phyloP scores from a whole-genome alignment of 176 grass and related monocot genomes.

The Elymus sibiricus region DNA sequence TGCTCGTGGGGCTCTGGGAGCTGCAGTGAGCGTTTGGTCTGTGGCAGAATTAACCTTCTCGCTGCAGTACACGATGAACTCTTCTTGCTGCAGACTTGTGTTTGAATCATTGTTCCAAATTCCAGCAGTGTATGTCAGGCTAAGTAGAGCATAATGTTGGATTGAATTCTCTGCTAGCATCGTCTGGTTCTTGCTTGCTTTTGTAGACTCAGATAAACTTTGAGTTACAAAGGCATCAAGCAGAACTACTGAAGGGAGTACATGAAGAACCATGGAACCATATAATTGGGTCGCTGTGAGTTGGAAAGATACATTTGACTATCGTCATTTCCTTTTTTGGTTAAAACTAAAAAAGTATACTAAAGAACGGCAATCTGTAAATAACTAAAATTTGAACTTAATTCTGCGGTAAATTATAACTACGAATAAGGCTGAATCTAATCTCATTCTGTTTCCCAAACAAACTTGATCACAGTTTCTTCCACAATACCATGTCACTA shows the following conservation, averaged over 20 bases:
- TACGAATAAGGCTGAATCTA: not conserved
- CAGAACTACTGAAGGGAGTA: not conserved
- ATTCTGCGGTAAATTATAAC: not conserved
- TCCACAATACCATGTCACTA: not conserved
- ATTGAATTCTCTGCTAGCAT: not conserved
- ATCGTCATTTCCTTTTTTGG: not conserved
- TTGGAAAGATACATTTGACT: not conserved
- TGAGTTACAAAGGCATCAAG: not conserved
- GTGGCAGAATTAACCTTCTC: not conserved
- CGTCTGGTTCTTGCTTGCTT: not conserved
- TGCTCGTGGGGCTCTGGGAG: not conserved
- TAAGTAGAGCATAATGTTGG: not conserved
- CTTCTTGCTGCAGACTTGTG: not conserved
- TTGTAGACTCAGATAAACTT: not conserved
- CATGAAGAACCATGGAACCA: not conserved
- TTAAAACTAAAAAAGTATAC: not conserved
- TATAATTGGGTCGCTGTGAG: not conserved
- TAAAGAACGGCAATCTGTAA: not conserved
- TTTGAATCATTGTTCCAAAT: not conserved
- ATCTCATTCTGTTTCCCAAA: not conserved
- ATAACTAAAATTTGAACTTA: not conserved
- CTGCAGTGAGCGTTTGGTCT: not conserved
- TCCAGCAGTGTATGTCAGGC: not conserved
- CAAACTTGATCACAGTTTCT: not conserved
- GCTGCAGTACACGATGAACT: not conserved